Conservation (phyloP, 441 rosid species). For the Euphorbia celastroides region DNA sequence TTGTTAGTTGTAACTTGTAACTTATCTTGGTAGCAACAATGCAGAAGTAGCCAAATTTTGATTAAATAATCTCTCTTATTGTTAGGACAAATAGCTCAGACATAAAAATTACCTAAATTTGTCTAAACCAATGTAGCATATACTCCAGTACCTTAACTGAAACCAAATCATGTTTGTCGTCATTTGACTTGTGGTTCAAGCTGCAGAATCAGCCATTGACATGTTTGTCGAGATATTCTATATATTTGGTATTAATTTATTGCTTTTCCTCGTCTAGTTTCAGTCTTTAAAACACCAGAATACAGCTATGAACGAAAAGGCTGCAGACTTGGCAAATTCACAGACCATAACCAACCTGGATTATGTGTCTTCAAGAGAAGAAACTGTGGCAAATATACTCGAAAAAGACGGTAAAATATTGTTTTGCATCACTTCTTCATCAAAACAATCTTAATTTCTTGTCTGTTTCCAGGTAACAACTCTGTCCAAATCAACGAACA, state of each 20-base stretch:
- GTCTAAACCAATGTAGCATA: constrained; percentile 12
- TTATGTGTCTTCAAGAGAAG: no score
- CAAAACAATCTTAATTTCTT: not conserved
- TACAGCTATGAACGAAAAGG: not conserved
- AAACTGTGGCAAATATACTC: no score
- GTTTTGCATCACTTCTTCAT: not conserved
- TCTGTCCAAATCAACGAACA: constrained; percentile 14
- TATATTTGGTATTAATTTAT: not conserved
- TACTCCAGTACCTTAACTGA: not conserved
- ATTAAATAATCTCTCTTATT: not conserved
- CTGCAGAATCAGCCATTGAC: no score
- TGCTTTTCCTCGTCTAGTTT: not conserved
- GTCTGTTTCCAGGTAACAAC: constrained; percentile 12
- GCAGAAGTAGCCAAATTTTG: not conserved
- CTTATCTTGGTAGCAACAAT: not conserved
- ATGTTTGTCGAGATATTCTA: no score
- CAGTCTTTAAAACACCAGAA: not conserved
- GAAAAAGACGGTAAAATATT: not conserved
- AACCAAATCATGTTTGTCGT: not conserved
- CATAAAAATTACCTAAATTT: not conserved
- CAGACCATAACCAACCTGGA: not conserved
- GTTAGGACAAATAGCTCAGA: not conserved
- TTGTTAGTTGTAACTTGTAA: not conserved
- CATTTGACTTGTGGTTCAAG: no score
- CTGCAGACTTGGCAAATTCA: not conserved